Conservation (phyloP, 2,329 filamentous ascomycete genomes). For the Chlorencoelia australis region DNA sequence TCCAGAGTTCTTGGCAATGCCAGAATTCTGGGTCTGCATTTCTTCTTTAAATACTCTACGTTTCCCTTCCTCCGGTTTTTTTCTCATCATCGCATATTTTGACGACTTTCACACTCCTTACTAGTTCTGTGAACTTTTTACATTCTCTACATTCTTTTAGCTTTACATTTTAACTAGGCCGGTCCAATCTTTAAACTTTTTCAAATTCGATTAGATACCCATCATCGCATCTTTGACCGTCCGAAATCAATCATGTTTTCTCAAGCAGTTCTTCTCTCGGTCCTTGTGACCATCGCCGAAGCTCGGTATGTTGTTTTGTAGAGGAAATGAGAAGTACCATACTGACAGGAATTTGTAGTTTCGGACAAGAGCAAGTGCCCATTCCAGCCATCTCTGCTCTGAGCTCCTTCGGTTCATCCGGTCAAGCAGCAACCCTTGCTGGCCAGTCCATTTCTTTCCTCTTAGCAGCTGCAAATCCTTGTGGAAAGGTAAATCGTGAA, state of each 20-base stretch:
- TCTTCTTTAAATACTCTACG: too few relatives aligned
- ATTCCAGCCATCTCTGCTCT: constrained; percentile 45
- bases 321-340: background rate
- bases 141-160: constrained; percentile 16
- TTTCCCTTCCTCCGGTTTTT: constrained; percentile 1
- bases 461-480: constrained; percentile 55
- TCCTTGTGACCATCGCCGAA: constrained; percentile 20
- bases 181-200: constrained; percentile 18
- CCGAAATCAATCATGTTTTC: constrained; percentile 18
- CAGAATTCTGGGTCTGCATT: too few relatives aligned
- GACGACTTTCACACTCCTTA: constrained; percentile 16
- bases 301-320: constrained; percentile 19
- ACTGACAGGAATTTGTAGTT: constrained; percentile 29
- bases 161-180: constrained; percentile 17
- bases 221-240: constrained; percentile 2
- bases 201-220: constrained; percentile 5
- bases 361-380: constrained; percentile 50
- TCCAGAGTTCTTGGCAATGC: too few relatives aligned
- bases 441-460: constrained; percentile 52
- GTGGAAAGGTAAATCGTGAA: too few relatives aligned
- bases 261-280: constrained; percentile 16
- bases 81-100: constrained; percentile 5
- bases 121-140: constrained; percentile 25
- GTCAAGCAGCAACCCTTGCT: constrained; percentile 52
- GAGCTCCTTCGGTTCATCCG: constrained; percentile 43